Evolutionary conservation across 2,329 filamentous ascomycete genomes (phyloP).

Genomic region (Sporothrix luriei): DNA sequence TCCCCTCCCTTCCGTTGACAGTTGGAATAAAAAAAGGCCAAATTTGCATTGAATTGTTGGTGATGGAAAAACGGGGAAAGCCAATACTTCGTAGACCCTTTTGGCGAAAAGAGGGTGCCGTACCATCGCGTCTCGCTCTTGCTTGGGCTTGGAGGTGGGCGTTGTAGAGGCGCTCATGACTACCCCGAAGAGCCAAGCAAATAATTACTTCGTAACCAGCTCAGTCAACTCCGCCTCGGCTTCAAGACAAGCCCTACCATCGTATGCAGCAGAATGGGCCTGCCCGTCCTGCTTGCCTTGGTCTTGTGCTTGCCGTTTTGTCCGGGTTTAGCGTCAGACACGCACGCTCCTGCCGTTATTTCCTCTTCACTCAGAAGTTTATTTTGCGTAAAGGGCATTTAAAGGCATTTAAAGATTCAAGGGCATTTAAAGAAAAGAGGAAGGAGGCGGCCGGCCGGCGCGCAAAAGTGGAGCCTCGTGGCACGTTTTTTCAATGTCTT

Average conservation of each 20-base stretch:
- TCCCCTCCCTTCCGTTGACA: conserved; percentile 17
- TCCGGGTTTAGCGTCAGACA: conserved; percentile 15
- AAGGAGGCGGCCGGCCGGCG: conserved; percentile 9
- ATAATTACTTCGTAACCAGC: not conserved
- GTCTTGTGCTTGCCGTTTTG: conserved; percentile 15
- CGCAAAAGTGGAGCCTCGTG: conserved; percentile 12
- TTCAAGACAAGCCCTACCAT: no score
- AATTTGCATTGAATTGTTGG: not conserved
- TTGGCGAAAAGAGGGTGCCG: no score
- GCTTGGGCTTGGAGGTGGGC: no score
- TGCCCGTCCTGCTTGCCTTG: not conserved
- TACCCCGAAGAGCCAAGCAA: not conserved
- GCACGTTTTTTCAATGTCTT: conserved; percentile 27
- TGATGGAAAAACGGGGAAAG: not conserved
- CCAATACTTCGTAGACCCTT: no score
- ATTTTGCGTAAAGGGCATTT: no score
- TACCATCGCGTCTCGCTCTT: no score
- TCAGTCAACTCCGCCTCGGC: no score
- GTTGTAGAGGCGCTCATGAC: no score
- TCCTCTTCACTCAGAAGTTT: conserved; percentile 23
- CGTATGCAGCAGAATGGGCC: no score
- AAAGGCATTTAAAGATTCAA: no score
- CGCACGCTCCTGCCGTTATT: not conserved
- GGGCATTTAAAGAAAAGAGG: not conserved
- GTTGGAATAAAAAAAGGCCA: not conserved